Evolutionary conservation across 2,329 filamentous ascomycete genomes (phyloP), one percentile per base, ranked within the genome.

Genomic region (Colletotrichum sojae): DNA sequence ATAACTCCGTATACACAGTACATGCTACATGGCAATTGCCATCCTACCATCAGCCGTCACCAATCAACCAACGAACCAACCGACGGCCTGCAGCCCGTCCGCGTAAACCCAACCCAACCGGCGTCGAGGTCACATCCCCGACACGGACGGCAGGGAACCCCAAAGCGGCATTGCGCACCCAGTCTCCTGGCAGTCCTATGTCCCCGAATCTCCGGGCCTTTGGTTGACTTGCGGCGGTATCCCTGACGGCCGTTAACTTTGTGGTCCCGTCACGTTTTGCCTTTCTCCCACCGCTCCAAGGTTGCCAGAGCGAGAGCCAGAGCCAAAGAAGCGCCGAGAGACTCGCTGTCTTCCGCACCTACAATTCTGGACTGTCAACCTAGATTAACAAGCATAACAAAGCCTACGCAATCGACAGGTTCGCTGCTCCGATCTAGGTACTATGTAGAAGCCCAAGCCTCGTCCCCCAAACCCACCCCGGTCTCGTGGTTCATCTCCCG

Each of bases 301-400:
- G 40, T 10, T 15, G 40, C 40, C 40, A 43, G 40, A 43, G 40
- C 40, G 13, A 43, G 40, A 43, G 40, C 36, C 59, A 45, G 40
- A n/a, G 36, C 45, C 39, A 61, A 46, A 61, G 40, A 59, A 49
- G 46, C 49, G 20, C 63, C 63, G 56, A 66, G 18, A 66, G 18
- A 54, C 31, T 39, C 45, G 52, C 59, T 46, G 31, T 67, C 52
- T 36, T 64, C 60, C 60, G 65, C 65, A 54, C 22, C 22, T 25
- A 25, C 31, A 36, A 12, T 36, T 36, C 31, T 9, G 9, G 31
- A 36, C 31, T 36, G 10, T 36, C 6, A 36, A 36, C 31, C 53
- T 58, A 53, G 48, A 64, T 64, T 36, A 10, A 36, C 65, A 68
- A 68, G 60, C 65, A 68, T 68, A 68, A 68, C 53, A 53, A 64